Evolutionary conservation across 1,139 yeast species (phyloP).

Genomic region (Sugiyamaella novakii): DNA sequence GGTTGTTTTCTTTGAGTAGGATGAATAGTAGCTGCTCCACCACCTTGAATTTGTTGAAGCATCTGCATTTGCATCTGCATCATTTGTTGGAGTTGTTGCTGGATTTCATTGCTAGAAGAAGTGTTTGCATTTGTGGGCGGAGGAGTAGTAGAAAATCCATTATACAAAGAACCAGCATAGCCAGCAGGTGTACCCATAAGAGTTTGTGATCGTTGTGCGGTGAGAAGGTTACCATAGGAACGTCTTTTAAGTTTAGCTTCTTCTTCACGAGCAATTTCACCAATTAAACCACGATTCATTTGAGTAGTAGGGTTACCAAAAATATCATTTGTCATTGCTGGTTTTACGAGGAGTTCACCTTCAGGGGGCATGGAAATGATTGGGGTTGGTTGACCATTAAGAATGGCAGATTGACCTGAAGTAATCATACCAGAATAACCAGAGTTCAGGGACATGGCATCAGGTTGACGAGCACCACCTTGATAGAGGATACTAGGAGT

Average conservation of each 20-base stretch:
- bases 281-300: conserved; percentile 43
- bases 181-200: conserved; percentile 13
- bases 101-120: conserved; percentile 31
- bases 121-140: conserved; percentile 13
- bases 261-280: conserved; percentile 47
- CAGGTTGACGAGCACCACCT: conserved; percentile 13
- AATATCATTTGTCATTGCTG: conserved; percentile 33
- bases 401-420: conserved; percentile 12
- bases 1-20: conserved; percentile 19
- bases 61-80: conserved; percentile 42
- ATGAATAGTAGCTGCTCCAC: conserved; percentile 13
- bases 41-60: conserved; percentile 37
- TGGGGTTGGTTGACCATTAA: conserved; percentile 15
- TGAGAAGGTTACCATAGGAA: conserved; percentile 23
- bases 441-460: conserved; percentile 22
- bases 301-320: conserved; percentile 32
- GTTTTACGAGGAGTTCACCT: conserved; percentile 19
- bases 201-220: conserved; percentile 21
- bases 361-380: conserved; percentile 20
- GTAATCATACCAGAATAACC: conserved; percentile 16
- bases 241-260: conserved; percentile 42
- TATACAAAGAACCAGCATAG: conserved; percentile 23
- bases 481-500: conserved; percentile 13
- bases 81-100: conserved; percentile 40
- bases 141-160: conserved; percentile 17